These are phyloP conservation scores for Aschersonia sp. DNA, from an alignment of 2,329 filamentous ascomycete genomes.

Conservation along the genomic window DNA sequence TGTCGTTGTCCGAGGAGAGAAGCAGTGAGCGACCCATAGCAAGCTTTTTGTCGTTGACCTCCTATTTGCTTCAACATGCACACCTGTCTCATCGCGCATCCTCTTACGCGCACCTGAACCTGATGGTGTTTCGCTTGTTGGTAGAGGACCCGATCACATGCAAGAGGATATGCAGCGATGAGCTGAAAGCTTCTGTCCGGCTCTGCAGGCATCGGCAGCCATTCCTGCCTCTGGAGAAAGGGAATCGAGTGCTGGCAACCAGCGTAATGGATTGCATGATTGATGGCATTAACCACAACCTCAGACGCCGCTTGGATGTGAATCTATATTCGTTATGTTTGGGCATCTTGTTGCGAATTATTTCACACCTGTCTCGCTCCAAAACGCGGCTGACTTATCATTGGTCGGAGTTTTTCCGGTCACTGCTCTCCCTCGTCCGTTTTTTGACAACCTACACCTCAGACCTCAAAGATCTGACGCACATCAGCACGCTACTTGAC, in stretches of 20 bases:
- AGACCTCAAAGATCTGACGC: constrained; percentile 55
- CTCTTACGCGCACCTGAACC: constrained; percentile 70
- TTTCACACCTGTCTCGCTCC: constrained; percentile 72
- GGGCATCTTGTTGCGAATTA: constrained; percentile 65
- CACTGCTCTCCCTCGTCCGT: constrained; percentile 71
- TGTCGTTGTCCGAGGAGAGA: constrained; percentile 49
- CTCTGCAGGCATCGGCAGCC: constrained; percentile 83
- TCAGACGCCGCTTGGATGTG: constrained; percentile 71
- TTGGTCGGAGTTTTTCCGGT: constrained; percentile 91
- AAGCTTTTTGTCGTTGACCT: constrained; percentile 73
- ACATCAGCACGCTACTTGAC: constrained; percentile 61
- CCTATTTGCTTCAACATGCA: constrained; percentile 87
- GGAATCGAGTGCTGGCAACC: constrained; percentile 59
- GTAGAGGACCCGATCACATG: constrained; percentile 73
- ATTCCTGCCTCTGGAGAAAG: constrained; percentile 59
- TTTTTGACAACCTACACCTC: constrained; percentile 79
- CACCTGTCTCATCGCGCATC: constrained; percentile 67
- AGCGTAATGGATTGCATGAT: constrained; percentile 75
- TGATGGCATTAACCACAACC: constrained; percentile 87
- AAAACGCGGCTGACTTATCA: constrained; percentile 76
- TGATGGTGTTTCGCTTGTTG: constrained; percentile 74
- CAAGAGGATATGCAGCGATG: constrained; percentile 71
- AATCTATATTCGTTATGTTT: constrained; percentile 71
- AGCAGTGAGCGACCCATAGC: constrained; percentile 61
- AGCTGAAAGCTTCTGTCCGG: constrained; percentile 58